Conservation (phyloP, 2,329 filamentous ascomycete species). For the Fusarium tricinctum region DNA sequence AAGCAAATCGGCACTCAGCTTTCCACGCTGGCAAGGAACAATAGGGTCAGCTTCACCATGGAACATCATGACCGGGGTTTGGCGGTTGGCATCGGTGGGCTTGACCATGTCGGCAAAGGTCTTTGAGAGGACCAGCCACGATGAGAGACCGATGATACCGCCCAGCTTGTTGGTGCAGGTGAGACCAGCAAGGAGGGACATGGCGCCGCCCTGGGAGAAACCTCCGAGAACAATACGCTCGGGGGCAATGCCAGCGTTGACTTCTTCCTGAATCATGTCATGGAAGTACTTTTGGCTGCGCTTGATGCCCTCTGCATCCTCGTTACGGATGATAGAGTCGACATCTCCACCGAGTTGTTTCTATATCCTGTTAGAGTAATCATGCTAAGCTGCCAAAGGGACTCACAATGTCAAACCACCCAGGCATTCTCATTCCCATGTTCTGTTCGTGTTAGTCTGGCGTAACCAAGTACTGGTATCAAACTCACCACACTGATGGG, state of each 20-base stretch:
- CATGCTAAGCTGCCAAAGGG: not conserved
- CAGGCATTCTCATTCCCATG: slow-evolving; percentile 74
- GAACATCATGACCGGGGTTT: slow-evolving; percentile 88
- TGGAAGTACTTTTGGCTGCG: slow-evolving; percentile 82
- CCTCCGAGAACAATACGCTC: slow-evolving; percentile 88
- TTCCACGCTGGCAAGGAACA: slow-evolving; percentile 77
- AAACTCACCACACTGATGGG: slow-evolving; percentile 77
- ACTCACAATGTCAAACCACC: slow-evolving; percentile 85
- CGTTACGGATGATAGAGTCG: slow-evolving; percentile 53
- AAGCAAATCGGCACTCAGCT: slow-evolving; percentile 75
- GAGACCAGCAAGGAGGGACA: slow-evolving; percentile 84
- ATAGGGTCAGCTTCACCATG: slow-evolving; percentile 86
- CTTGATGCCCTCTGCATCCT: slow-evolving; percentile 82
- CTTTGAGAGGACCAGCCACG: slow-evolving; percentile 78
- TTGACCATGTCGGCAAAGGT: slow-evolving; percentile 61
- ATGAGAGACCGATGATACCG: slow-evolving; percentile 89
- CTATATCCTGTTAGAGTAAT: slow-evolving; percentile 39
- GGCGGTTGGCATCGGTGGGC: slow-evolving; percentile 64
- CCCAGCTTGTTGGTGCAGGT: slow-evolving; percentile 81
- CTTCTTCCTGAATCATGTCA: slow-evolving; percentile 82
- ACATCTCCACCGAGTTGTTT: slow-evolving; percentile 54
- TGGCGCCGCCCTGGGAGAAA: slow-evolving; percentile 89
- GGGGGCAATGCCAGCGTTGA: slow-evolving; percentile 83
- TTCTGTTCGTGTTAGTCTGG: slow-evolving; percentile 44
- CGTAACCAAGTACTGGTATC: not conserved